A percentile compares a stretch with the other conserved stretches of the same genome.
Evolutionary conservation across 495 filamentous ascomycete species (phyloP).

Genomic region (Sphaerosporella brunnea): DNA sequence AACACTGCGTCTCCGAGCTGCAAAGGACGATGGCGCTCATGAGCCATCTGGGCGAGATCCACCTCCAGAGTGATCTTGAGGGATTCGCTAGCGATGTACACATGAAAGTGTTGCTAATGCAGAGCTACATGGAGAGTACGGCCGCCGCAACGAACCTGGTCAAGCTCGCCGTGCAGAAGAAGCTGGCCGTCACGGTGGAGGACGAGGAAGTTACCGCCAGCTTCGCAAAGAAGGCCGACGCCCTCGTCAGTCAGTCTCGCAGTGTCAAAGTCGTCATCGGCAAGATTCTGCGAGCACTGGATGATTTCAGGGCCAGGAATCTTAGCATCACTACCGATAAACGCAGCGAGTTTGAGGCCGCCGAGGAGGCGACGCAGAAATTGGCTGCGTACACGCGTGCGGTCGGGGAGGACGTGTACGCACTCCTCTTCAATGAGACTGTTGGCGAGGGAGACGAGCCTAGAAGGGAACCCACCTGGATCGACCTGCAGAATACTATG

Average conservation of each 20-base stretch:
- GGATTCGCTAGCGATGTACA: constrained; percentile 62
- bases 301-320: constrained; percentile 60
- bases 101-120: constrained; percentile 55
- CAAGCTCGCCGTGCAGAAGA: constrained; percentile 46
- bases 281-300: constrained; percentile 59
- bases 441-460: constrained; percentile 25
- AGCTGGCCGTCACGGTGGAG: constrained; percentile 34
- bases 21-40: constrained; percentile 71
- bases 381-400: constrained; percentile 49
- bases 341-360: constrained; percentile 36
- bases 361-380: constrained; percentile 44
- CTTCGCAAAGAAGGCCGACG: constrained; percentile 53
- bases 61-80: constrained; percentile 53
- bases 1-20: constrained; percentile 60
- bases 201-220: constrained; percentile 41
- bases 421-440: constrained; percentile 48
- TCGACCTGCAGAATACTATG: constrained; percentile 46
- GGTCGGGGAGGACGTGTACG: constrained; percentile 47
- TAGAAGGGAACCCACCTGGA: constrained; percentile 44
- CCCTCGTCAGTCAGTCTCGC: constrained; percentile 53
- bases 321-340: constrained; percentile 51
- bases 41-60: constrained; percentile 62
- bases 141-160: constrained; percentile 47
- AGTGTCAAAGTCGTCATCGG: constrained; percentile 68
- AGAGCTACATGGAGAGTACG: constrained; percentile 64